Evolutionary conservation across 805 yeast species (phyloP), one percentile per base, ranked within the genome.

Genomic region (Wickerhamomyces ciferrii): DNA sequence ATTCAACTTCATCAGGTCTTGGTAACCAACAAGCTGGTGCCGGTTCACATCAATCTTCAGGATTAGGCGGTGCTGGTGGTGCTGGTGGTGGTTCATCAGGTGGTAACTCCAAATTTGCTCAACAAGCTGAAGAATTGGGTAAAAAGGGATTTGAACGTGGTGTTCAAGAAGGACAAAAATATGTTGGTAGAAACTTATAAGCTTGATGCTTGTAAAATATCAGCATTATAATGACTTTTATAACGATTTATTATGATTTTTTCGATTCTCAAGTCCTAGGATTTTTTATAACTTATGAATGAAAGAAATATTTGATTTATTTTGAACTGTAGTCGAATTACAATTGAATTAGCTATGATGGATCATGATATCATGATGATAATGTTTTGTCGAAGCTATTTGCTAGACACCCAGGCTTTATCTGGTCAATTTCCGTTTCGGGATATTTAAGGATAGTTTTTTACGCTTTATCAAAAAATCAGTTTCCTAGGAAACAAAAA

Each of bases 101-200:
- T 34, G 13, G 31, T 14, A 34, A 41, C 21, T 23, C 20, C 4
- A 18, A 41, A 19, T 52, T 40, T 42, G 45, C 52, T 24, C 42
- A 45, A 32, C 51, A 53, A 44, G 53, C 53, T 37, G 54, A 52
- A 41, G 54, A 50, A 25, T 24, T 48, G 47, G 56, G 55, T n/a
- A 49, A 54, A 54, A 45, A 52, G 47, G 61, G 54, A 5, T 52
- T 52, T 32, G 59, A 55, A 23, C 47, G 45, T 27, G 56, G 54
- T 34, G 51, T 49, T 17, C 42, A 53, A 34, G 59, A 57, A 45
- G 60, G 57, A 14, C 50, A 56, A 45, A 53, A 57, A 54, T 59
- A 57, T 31, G 53, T 59, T 38, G 46, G 45, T 47, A 58, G 61
- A 47, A 59, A 59, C 58, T 35, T 59, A 39, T 59, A 34, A 34